A percentile compares a stretch with the other conserved stretches of the same genome.
Evolutionary conservation across 768 basidiomycete species (phyloP).

Genomic region (Auricularia auricula-judae): DNA sequence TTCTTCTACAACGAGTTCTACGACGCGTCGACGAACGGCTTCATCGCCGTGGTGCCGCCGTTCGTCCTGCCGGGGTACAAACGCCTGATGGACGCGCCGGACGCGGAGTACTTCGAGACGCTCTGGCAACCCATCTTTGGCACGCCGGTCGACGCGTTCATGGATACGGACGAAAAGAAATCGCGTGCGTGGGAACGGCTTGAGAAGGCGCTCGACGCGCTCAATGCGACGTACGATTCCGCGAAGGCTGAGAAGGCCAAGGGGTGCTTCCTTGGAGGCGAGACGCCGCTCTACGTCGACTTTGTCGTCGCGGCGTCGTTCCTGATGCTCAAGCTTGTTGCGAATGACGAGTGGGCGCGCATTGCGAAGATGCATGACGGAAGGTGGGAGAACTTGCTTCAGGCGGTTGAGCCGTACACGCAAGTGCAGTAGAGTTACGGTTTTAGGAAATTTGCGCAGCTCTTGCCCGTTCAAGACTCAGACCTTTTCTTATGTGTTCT

Average conservation of each 20-base stretch:
- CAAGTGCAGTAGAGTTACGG: too few species aligned
- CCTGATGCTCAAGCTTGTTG: neutral
- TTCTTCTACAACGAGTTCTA: neutral
- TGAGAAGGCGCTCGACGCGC: neutral
- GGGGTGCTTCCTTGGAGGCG: neutral
- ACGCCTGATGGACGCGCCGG: neutral
- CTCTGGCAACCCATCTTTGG: neutral
- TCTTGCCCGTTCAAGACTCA: too few species aligned
- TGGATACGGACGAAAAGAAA: neutral
- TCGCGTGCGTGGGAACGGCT: neutral
- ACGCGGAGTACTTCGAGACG: neutral
- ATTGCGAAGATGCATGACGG: neutral
- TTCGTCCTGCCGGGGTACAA: neutral
- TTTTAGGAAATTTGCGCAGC: too few species aligned
- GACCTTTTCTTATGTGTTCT: too few species aligned
- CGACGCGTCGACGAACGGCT: neutral
- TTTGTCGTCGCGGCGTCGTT: neutral
- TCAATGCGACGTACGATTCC: neutral
- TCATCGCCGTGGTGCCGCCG: neutral
- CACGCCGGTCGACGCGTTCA: neutral
- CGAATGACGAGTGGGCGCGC: neutral
- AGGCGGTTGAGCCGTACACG: neutral
- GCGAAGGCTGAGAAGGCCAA: neutral
- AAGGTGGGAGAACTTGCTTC: neutral
- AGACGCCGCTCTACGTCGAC: neutral